These are phyloP conservation scores for Mariannaea sp. DNA, from an alignment of 2,329 filamentous ascomycete species.

Conservation along the genomic window DNA sequence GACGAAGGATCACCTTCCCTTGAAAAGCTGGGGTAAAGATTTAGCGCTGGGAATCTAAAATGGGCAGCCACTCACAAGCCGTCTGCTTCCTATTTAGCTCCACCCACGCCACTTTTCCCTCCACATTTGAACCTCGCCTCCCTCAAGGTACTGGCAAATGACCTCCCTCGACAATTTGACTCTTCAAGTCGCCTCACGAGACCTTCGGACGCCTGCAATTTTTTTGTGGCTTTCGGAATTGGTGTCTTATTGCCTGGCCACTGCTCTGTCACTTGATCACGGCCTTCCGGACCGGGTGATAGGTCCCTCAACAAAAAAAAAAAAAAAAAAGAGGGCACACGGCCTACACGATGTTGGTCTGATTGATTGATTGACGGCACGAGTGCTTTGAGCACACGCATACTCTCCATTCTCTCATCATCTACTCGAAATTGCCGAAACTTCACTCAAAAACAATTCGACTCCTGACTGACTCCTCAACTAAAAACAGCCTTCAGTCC, in stretches of 20 bases:
- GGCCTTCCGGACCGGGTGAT: not conserved
- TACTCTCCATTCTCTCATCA: not conserved
- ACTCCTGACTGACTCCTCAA: not conserved
- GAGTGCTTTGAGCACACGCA: too few relatives aligned
- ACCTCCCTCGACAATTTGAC: conserved; percentile 33
- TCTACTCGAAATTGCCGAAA: too few relatives aligned
- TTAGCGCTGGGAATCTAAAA: not conserved
- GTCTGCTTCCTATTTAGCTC: conserved; percentile 7
- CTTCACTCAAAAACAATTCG: not conserved
- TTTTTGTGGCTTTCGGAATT: conserved; percentile 1
- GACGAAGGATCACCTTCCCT: conserved; percentile 13
- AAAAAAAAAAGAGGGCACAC: too few relatives aligned
- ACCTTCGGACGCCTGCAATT: conserved; percentile 18
- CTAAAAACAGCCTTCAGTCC: not conserved
- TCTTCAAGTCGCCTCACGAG: conserved; percentile 27
- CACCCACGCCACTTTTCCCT: conserved; percentile 9
- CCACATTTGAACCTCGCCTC: conserved; percentile 5
- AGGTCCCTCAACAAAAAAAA: conserved; percentile 11
- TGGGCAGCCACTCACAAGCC: conserved; percentile 29
- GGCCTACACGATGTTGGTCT: conserved; percentile 16
- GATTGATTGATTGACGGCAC: conserved; percentile 10
- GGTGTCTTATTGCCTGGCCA: not conserved
- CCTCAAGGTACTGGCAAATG: conserved; percentile 31
- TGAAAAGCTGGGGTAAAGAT: conserved; percentile 33
- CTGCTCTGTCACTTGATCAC: conserved; percentile 3